Percentiles rank a stretch among this genome's conserved stretches.
These are phyloP conservation scores for Datura wrightii DNA, from an alignment of 257 asterid species.

Conservation along the genomic window DNA sequence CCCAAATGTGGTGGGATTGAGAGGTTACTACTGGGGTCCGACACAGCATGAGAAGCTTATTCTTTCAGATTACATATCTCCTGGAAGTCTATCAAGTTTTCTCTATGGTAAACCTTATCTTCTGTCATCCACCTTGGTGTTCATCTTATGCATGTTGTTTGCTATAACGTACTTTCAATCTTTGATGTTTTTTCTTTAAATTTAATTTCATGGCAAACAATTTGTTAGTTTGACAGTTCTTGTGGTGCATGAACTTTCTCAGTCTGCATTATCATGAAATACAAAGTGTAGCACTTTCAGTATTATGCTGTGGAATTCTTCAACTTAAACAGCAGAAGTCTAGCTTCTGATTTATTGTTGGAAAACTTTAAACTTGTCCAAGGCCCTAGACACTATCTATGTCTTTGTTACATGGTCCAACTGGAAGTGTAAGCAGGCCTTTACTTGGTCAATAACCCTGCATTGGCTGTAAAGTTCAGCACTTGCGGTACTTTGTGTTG, in stretches of 20 bases:
- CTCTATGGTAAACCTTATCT: conserved; percentile 68
- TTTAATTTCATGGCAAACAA: background rate
- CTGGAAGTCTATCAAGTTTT: conserved; percentile 89
- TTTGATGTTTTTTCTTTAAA: background rate
- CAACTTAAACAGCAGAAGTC: background rate
- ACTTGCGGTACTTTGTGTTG: background rate
- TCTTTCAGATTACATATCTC: conserved; percentile 93
- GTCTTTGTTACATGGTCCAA: background rate
- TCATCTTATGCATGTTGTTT: background rate
- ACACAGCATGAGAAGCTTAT: conserved; percentile 97
- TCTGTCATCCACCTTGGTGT: conserved; percentile 3
- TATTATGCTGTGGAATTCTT: conserved; percentile 4
- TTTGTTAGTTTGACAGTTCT: conserved; percentile 3
- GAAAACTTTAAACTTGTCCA: background rate
- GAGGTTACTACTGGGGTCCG: conserved; percentile 99
- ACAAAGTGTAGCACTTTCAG: background rate
- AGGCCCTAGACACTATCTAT: background rate
- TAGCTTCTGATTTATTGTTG: background rate
- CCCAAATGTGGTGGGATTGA: conserved; percentile 94
- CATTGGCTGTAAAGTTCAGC: background rate
- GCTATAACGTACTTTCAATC: background rate
- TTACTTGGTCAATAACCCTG: background rate
- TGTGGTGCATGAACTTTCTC: conserved; percentile 14
- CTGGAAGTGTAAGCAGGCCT: background rate
- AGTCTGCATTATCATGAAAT: background rate